A percentile compares a stretch with the other conserved stretches of the same genome.
These are phyloP conservation scores for Chenopodium album DNA, from an alignment of 148 eudicot species.

Conservation along the genomic window DNA sequence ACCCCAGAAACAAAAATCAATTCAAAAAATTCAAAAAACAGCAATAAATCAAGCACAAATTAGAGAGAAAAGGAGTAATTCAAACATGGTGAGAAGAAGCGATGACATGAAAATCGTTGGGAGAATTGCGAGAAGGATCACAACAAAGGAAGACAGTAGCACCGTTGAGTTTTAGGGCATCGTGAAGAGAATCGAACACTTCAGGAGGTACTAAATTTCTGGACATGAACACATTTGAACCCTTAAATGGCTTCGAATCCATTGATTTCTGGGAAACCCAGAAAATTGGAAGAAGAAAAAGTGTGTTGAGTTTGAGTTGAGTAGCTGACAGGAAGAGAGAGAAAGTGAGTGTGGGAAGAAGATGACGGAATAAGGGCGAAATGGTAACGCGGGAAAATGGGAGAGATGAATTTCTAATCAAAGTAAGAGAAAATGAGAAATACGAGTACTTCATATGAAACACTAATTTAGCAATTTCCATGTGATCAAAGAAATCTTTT, in stretches of 20 bases:
- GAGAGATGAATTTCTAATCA: neutral
- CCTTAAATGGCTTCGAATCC: conserved; percentile 65
- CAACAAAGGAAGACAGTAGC: conserved; percentile 69
- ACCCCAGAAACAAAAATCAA: neutral
- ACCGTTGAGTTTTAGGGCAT: conserved; percentile 77
- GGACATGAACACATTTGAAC: conserved; percentile 78
- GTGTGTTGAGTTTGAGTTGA: neutral
- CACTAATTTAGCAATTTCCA: too few relatives aligned
- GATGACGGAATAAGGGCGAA: too few relatives aligned
- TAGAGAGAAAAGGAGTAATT: neutral
- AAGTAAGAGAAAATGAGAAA: too few relatives aligned
- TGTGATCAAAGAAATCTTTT: too few relatives aligned
- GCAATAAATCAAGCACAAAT: neutral
- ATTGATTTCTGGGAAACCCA: neutral
- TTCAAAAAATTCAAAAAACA: neutral
- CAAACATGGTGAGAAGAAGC: conserved; percentile 62
- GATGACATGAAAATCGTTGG: conserved; percentile 76
- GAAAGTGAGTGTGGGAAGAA: too few relatives aligned
- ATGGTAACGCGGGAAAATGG: conserved; percentile 10
- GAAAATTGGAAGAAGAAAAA: neutral
- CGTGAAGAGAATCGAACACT: conserved; percentile 73
- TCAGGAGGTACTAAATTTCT: conserved; percentile 87
- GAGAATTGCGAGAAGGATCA: conserved; percentile 80
- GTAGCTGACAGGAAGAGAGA: too few relatives aligned
- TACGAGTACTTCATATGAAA: too few relatives aligned